phyloP scores from a whole-genome alignment of 1,139 yeast genomes.

The Geotrichum europaeum region DNA sequence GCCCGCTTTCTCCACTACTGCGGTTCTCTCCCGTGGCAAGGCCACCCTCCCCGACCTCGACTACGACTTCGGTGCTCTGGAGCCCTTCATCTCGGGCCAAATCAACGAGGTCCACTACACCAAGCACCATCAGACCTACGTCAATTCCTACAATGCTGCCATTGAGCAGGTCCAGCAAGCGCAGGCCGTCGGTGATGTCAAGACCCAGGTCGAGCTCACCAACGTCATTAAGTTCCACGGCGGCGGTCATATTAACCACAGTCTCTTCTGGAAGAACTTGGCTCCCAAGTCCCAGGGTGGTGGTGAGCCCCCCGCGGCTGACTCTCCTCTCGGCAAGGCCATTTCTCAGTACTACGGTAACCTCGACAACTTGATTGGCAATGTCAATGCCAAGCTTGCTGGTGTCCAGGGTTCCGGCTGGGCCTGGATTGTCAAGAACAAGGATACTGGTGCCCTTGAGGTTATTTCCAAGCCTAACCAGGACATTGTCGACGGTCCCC shows the following conservation, averaged over 20 bases:
- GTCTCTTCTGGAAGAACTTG: slow-evolving; percentile 84
- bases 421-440: slow-evolving; percentile 91
- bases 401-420: slow-evolving; percentile 97
- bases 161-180: slow-evolving; percentile 75
- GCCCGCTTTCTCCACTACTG: slow-evolving; percentile 9
- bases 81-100: slow-evolving; percentile 83
- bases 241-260: slow-evolving; percentile 88
- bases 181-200: slow-evolving; percentile 55
- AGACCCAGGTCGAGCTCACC: slow-evolving; percentile 62
- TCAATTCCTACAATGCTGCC: slow-evolving; percentile 79
- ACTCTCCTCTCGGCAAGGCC: slow-evolving; percentile 54
- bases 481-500: slow-evolving; percentile 73
- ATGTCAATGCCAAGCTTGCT: slow-evolving; percentile 75
- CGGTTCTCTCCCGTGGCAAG: slow-evolving; percentile 39
- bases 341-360: slow-evolving; percentile 68
- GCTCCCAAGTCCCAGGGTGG: slow-evolving; percentile 81
- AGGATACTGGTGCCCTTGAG: slow-evolving; percentile 73
- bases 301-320: slow-evolving; percentile 67
- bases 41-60: slow-evolving; percentile 66
- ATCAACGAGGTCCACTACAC: slow-evolving; percentile 87
- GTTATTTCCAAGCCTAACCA: slow-evolving; percentile 86
- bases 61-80: slow-evolving; percentile 83
- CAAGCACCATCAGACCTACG: slow-evolving; percentile 94
- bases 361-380: slow-evolving; percentile 60
- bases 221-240: slow-evolving; percentile 88